Conservation (phyloP, 1,284 basidiomycete species). For the Pholiota adiposa region DNA sequence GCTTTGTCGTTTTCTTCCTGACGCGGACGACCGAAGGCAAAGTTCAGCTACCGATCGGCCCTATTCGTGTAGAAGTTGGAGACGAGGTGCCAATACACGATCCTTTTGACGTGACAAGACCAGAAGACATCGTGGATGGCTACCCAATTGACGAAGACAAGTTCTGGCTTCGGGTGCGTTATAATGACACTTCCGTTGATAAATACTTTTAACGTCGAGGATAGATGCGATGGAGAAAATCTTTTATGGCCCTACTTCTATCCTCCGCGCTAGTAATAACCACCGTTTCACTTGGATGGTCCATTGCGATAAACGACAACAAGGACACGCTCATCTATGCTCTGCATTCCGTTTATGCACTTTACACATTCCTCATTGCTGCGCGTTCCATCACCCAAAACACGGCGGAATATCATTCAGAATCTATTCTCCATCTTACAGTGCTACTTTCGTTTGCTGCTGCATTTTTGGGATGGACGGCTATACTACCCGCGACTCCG, state of each 20-base stretch:
- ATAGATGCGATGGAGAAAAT: slow-evolving; percentile 63
- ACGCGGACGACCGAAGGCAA: slow-evolving; percentile 50
- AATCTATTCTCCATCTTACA: slow-evolving; percentile 69
- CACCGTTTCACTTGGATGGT: slow-evolving; percentile 57
- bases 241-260: slow-evolving; percentile 49
- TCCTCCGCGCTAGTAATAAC: slow-evolving; percentile 53
- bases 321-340: slow-evolving; percentile 43
- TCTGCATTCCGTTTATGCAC: slow-evolving; percentile 60
- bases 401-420: slow-evolving; percentile 55
- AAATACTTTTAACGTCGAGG: not conserved
- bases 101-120: slow-evolving; percentile 77
- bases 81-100: slow-evolving; percentile 47
- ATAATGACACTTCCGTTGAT: not conserved
- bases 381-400: slow-evolving; percentile 57
- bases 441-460: slow-evolving; percentile 59
- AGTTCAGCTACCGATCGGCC: slow-evolving; percentile 48
- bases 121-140: slow-evolving; percentile 76
- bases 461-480: slow-evolving; percentile 48
- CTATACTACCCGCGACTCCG: slow-evolving; percentile 57
- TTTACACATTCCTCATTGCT: slow-evolving; percentile 63
- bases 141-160: slow-evolving; percentile 69
- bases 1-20: slow-evolving; percentile 46
- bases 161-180: slow-evolving; percentile 75
- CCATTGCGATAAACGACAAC: slow-evolving; percentile 41
- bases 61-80: slow-evolving; percentile 42